Base-by-base conservation (phyloP, 345 rosid genomes). In the Limnanthes douglasii region DNA sequence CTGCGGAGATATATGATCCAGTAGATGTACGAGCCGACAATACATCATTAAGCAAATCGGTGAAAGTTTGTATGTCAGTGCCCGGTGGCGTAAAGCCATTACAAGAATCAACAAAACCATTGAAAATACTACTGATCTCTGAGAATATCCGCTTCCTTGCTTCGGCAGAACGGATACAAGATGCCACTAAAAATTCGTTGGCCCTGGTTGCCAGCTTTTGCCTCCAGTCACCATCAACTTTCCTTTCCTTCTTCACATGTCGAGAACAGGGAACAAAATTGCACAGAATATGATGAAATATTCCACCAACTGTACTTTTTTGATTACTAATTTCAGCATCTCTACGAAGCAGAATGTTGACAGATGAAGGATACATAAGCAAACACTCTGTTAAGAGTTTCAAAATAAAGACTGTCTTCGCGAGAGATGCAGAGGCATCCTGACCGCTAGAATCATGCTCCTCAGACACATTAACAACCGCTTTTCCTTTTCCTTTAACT, bases 361-460 rank as follows among this genome's bases (percentile, higher is more conserved):
- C 68, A 37, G 95, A 71, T 31, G 95, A 65, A 45, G 90, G 54
- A 44, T 88, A 88, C 93, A 88, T 76, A 42, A 79, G 41, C 28
- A 88, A 39, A 37, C 76, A 76, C 78, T 88, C 93, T 1, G 93
- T 76, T 69, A 83, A 56, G 48, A 88, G 84, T 70, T 88, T 88
- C 69, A 88, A 61, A 54, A 79, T 48, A 57, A 88, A 83, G 29
- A 69, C 97, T 46, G 68, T 62, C 64, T 79, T 83, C 50, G 97
- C 97, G 50, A 83, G 66, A 2, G 71, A 59, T 21, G 86, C 78
- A 58, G 93, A 70, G 35, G 54, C 68, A 54, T 83, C 90, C 37
- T 62, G 86, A 14, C 51, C 34, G 39, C 54, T 51, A 37, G 55
- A 39, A 58, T 59, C 78, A 45, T 64, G 66, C 48, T 54, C 81